These are phyloP conservation scores for Arachnomyces sp. DNA, from an alignment of 2,329 filamentous ascomycete species.

Conservation along the genomic window DNA sequence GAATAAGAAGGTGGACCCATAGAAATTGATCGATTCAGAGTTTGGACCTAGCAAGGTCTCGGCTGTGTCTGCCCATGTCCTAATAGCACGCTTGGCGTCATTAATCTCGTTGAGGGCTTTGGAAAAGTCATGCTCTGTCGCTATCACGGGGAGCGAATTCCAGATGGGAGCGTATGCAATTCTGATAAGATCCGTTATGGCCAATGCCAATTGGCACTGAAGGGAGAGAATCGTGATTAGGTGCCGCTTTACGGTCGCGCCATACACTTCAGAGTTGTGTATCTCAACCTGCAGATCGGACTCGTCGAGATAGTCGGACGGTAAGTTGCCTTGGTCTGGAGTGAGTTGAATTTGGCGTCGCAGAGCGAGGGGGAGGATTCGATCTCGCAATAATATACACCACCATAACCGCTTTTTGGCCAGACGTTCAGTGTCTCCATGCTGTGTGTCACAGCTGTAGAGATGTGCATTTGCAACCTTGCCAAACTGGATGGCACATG, in stretches of 20 bases:
- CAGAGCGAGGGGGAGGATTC: constrained; percentile 43
- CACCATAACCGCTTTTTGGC: constrained; percentile 48
- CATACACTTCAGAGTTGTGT: constrained; percentile 39
- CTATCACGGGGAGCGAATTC: constrained; percentile 5
- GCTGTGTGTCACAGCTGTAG: constrained; percentile 39
- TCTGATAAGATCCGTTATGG: constrained; percentile 42
- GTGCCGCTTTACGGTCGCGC: constrained; percentile 37
- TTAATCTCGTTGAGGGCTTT: constrained; percentile 16
- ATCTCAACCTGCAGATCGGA: constrained; percentile 43
- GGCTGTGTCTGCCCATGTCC: constrained; percentile 36
- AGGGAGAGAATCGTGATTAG: constrained; percentile 42
- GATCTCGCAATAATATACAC: constrained; percentile 48
- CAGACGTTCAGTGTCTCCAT: constrained; percentile 23
- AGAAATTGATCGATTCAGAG: constrained; percentile 13
- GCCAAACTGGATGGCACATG: constrained; percentile 44
- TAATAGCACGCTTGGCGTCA: constrained; percentile 31
- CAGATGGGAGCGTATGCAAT: constrained; percentile 35
- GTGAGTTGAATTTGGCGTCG: constrained; percentile 46
- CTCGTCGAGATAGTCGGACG: constrained; percentile 30
- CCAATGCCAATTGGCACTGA: constrained; percentile 39
- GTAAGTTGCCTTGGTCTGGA: constrained; percentile 40
- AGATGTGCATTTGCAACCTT: constrained; percentile 40
- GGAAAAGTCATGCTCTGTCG: constrained; percentile 9
- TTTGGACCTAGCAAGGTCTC: constrained; percentile 8
- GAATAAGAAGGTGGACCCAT: constrained; percentile 40